Evolutionary conservation across 495 filamentous ascomycete species (phyloP), one percentile per base, ranked within the genome.

Genomic region (Letharia columbiana): DNA sequence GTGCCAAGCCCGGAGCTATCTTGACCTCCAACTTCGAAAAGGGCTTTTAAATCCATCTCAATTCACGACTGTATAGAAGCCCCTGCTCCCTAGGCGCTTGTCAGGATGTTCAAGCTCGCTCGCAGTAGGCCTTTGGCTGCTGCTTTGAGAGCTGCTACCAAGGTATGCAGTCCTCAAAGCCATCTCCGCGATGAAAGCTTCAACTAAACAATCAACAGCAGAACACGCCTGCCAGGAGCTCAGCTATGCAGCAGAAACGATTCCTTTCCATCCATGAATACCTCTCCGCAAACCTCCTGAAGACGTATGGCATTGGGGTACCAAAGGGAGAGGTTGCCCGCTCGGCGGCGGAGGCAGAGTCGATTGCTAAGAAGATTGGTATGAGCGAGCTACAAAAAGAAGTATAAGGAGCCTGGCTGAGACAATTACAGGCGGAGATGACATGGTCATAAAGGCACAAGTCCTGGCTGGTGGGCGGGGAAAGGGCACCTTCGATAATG

Each of bases 401-500:
- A 61, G 10, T 12, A 42, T 35, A 41, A 62, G 37, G 71, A 50
- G 75, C 63, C 71, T 71, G 70, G 52, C 66, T 67, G 50, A 67
- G 31, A 39, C 1, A 54, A 42, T 62, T 40, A 20, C 67, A 89
- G 85, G 87, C 71, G 90, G 88, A 71, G 94, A 96, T 74, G 94
- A 98, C 75, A 90, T 97, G 88, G 94, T 98, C 68, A 97, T 98
- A 84, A 98, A 98, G 85, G 94, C 94, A 64, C 94, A 98, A 82
- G 95, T 98, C 60, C 87, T 98, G 54, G 94, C 94, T 73, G 94
- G 94, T 77, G 94, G 94, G 65, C 88, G 94, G 80, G 94, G 94
- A 73, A 98, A 98, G 82, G 94, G 94, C 70, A 87, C 83, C 66
- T 98, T 98, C 75, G 92, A 96, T 79, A 98, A 97, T 79, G 94